Evolutionary conservation across 1,284 basidiomycete species (phyloP), one percentile per base, ranked within the genome.

Genomic region (Melanopsichium pennsylvanicum): DNA sequence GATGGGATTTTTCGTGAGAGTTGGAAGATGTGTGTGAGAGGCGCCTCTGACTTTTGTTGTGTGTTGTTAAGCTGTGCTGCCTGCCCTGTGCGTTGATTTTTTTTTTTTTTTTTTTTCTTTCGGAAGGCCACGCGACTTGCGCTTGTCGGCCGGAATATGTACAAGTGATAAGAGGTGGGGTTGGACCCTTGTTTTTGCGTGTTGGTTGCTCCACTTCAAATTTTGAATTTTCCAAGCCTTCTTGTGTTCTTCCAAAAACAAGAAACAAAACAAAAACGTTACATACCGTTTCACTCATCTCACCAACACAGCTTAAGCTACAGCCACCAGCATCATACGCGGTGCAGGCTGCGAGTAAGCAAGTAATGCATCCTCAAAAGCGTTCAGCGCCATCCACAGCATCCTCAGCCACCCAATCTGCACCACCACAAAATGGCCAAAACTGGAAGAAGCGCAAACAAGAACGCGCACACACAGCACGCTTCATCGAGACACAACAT

Each of bases 381-480:
- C 29, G 60, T n/a, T 40, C 54, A 15, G 54, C 54, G 27, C 54
- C 44, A 10, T 48, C 52, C 11, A n/a, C 44, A 6, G 9, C 46
- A 4, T 46, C 51, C 10, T 34, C 51, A 13, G 34, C 31, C 31
- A 50, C 48, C 19, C 48, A 52, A 27, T 12, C 31, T 16, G 16
- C 43, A 16, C 44, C 7, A 16, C 44, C 11, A 31, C 52, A 9
- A 45, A 52, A 59, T 16, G 42, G 37, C 0, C 62, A 42, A 16
- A 66, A 61, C 38, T 70, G 60, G 70, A 72, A 68, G 64, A 60
- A 60, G 40, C 55, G 64, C 25, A 72, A 68, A 47, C 60, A 60
- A 32, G 64, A 60, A 26, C 55, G 60, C 10, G 52, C 60, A 5
- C 60, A 64, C n/a, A 61, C 47, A 18, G 64, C 64, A 21, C 46